Base-by-base conservation (phyloP, 108 stramenopile genomes). In the Thalassiosira profunda region DNA sequence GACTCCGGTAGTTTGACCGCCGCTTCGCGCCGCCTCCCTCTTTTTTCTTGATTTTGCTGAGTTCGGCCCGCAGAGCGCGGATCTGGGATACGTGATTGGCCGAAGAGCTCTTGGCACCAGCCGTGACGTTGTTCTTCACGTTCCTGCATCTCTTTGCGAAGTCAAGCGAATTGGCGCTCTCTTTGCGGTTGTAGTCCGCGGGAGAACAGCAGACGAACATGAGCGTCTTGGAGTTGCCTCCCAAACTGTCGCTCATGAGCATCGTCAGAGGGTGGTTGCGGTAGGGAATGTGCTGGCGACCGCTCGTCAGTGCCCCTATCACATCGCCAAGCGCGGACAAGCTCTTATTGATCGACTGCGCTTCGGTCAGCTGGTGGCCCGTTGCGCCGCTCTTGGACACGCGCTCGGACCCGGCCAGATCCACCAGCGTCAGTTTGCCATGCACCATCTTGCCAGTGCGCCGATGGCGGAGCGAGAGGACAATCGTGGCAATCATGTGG, bases 371-470 rank as follows among this genome's bases (percentile, higher is more conserved):
- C 37, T 79, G 70, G 7, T 80, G 73, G 31, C 87, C 87, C 17
- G 47, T 30, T 38, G 81, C 87, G 12, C 86, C 84, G 28, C 70
- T 73, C 70, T 93, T 90, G 15, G 67, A 70, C 18, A 96, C 81
- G 12, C 94, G 70, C 81, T 96, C 94, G 21, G 70, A 74, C 10
- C 94, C 94, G 1, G 94, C 94, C 24, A 96, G 70, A 64, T 96
- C 94, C 11, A 93, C 90, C 54, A 96, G 74, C 24, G 82, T 88
- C 18, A 96, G 70, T 45, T 85, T 86, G 25, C 92, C 92, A 17
- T 41, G 54, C 10, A 76, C 52, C 36, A 61, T 40, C 6, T 49
- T 40, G 15, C 82, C 80, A 20, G 60, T 86, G 25, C 75, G 64
- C 31, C 37, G 58, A 65, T 89, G 81, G 11, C 67, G 69, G 17